Evolutionary conservation across 306 rosid species (phyloP), one percentile per base, ranked within the genome.

Genomic region (Herpetospermum pedunculosum): DNA sequence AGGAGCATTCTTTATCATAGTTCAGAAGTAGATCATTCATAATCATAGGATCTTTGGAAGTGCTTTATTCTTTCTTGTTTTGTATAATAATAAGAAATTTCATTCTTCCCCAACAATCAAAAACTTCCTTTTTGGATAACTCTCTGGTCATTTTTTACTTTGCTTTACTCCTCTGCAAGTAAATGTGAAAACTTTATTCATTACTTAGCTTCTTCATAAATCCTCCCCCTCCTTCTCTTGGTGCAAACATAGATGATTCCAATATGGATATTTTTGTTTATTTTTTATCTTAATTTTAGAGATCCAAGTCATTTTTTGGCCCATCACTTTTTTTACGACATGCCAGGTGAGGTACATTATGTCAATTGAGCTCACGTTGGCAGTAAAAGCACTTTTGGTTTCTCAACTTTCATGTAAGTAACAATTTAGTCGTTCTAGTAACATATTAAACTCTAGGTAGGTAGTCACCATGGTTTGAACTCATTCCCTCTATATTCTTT

Each of bases 1-100:
- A 58, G 77, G 82, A 58, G 77, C 80, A 87, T 87, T 90, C 80
- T 60, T 84, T 91, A 80, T 80, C 76, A 76, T 84, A 77, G 84
- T 74, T 83, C 60, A 15, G 25, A 40, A 71, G 75, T 71, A 47
- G 74, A 86, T 83, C 77, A 82, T 76, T 78, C 60, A 83, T 74
- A 63, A 69, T 55, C 86, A 82, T 83, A 88, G 85, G 74, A 79
- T 80, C 57, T 77, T 64, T 85, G 73, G 75, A 75, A 85, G 83
- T 90, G 85, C 77, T 84, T 78, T 85, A 77, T 80, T 84, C 80
- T 84, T 81, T 78, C 80, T 78, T 80, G 75, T 81, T 77, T 70
- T 80, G 73, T 90, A 83, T 82, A 90, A 86, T 87, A 92, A 90
- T 81, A 69, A 79, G 41, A 79, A 75, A 71, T 35, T 29, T 44